phyloP scores from a whole-genome alignment of 1,139 yeast genomes.

The Suhomyces ambrosiae region DNA sequence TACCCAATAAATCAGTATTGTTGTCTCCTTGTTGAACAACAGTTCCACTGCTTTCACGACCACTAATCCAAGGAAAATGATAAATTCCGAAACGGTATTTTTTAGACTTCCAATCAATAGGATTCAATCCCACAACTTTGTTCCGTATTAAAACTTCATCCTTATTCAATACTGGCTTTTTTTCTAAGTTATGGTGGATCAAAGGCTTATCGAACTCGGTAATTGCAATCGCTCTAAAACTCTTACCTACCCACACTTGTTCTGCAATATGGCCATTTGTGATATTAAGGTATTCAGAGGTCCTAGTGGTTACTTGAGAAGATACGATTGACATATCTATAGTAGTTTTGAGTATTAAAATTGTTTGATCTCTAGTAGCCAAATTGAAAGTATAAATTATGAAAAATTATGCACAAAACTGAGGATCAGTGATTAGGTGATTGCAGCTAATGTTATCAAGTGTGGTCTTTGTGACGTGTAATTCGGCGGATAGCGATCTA shows the following conservation, averaged over 20 bases:
- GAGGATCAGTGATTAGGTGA: no score
- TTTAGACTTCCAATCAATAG: constrained; percentile 55
- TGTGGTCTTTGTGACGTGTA: not conserved
- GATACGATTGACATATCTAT: not conserved
- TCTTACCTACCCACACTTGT: not conserved
- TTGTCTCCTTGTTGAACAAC: constrained; percentile 35
- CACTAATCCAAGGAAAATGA: constrained; percentile 53
- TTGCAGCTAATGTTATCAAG: not conserved
- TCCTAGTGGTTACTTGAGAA: not conserved
- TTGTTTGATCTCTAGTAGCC: not conserved
- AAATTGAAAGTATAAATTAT: not conserved
- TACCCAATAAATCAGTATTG: constrained; percentile 37
- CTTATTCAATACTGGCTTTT: constrained; percentile 20
- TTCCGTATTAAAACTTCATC: constrained; percentile 43
- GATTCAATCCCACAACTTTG: constrained; percentile 47
- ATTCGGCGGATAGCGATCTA: not conserved
- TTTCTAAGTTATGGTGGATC: not conserved
- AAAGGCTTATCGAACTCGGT: constrained; percentile 1
- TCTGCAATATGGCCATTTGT: not conserved
- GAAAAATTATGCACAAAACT: not conserved
- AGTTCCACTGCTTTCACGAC: constrained; percentile 48
- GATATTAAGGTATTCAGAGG: not conserved
- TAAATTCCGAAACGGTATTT: constrained; percentile 50
- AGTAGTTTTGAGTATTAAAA: not conserved
- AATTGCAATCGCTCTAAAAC: constrained; percentile 1